Conservation (phyloP, 495 filamentous ascomycete genomes). For the Hypoxylon intermedium region DNA sequence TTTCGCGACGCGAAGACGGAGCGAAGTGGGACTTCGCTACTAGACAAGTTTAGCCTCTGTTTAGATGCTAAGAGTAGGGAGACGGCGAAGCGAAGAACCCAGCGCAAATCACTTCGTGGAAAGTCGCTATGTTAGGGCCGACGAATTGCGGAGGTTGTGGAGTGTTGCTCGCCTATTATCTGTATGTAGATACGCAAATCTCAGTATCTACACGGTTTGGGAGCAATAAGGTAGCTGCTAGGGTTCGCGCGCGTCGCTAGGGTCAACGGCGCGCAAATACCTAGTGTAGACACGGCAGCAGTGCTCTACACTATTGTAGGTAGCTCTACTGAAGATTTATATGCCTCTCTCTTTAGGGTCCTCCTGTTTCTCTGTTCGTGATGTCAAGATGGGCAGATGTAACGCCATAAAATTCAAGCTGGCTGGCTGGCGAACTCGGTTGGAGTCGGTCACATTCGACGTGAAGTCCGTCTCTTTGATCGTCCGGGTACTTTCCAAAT, state of each 20-base stretch:
- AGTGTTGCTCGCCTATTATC: slow-evolving; percentile 1
- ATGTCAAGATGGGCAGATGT: slow-evolving; percentile 17
- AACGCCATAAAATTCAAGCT: slow-evolving; percentile 13
- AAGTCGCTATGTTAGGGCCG: slow-evolving; percentile 4
- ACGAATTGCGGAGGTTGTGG: slow-evolving; percentile 15
- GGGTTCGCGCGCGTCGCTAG: slow-evolving; percentile 16
- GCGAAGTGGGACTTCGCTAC: slow-evolving; percentile 20
- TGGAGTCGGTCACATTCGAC: slow-evolving; percentile 8
- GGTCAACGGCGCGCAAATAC: slow-evolving; percentile 4
- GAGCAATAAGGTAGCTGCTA: slow-evolving; percentile 18
- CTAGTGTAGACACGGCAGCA: slow-evolving; percentile 1
- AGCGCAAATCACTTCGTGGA: slow-evolving; percentile 3
- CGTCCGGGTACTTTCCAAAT: too few species aligned
- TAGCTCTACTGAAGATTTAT: slow-evolving; percentile 5
- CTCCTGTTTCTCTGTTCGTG: slow-evolving; percentile 5
- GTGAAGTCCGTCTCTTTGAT: slow-evolving; percentile 1
- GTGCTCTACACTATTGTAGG: slow-evolving; percentile 1
- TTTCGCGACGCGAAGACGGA: slow-evolving; percentile 26
- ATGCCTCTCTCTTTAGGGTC: background rate
- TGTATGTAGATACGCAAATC: background rate
- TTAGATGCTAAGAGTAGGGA: slow-evolving; percentile 12
- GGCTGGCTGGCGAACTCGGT: slow-evolving; percentile 13
- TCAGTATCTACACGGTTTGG: slow-evolving; percentile 2
- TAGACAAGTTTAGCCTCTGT: slow-evolving; percentile 18
- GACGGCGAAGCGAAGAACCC: slow-evolving; percentile 7